phyloP scores from a whole-genome alignment of 441 rosid genomes.

The Pelargonium myrrhifolium region DNA sequence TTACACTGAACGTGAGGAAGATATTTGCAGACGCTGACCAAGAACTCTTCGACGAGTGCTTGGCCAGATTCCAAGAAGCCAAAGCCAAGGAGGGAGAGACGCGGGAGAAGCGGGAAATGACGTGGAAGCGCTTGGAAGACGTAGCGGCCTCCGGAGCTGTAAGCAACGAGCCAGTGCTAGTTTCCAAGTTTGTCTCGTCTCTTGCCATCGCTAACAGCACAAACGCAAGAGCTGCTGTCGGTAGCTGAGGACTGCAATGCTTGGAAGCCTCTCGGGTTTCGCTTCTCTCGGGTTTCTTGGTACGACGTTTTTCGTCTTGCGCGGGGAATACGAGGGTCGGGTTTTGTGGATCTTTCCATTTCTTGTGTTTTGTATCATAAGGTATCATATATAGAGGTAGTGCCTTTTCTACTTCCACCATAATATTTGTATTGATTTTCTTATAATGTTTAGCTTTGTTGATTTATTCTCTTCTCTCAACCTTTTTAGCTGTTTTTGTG shows the following conservation, averaged over 20 bases:
- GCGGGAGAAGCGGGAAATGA: conserved; percentile 45
- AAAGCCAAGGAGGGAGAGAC: conserved; percentile 44
- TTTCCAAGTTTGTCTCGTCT: conserved; percentile 43
- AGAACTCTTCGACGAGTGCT: conserved; percentile 59
- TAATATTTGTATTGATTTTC: conserved; percentile 19
- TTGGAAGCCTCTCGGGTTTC: conserved; percentile 11
- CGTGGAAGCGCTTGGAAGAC: conserved; percentile 70
- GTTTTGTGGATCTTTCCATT: conserved; percentile 17
- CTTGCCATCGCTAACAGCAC: conserved; percentile 34
- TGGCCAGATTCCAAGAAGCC: conserved; percentile 49
- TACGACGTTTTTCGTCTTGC: conserved; percentile 1
- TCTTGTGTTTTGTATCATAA: conserved; percentile 31
- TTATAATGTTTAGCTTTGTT: too few species aligned
- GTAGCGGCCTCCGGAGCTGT: conserved; percentile 52
- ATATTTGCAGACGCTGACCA: conserved; percentile 63
- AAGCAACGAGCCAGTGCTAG: conserved; percentile 53
- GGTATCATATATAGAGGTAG: conserved; percentile 27
- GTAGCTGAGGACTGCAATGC: conserved; percentile 32
- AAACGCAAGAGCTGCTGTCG: conserved; percentile 32
- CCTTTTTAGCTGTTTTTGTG: too few species aligned
- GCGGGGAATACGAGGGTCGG: conserved; percentile 15
- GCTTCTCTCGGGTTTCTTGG: conserved; percentile 1
- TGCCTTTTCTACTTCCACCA: conserved; percentile 21
- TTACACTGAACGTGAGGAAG: conserved; percentile 69
- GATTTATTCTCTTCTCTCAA: too few species aligned